Base-by-base conservation (phyloP, 23 red algal genomes). In the Cyanidioschyzon merolae region DNA sequence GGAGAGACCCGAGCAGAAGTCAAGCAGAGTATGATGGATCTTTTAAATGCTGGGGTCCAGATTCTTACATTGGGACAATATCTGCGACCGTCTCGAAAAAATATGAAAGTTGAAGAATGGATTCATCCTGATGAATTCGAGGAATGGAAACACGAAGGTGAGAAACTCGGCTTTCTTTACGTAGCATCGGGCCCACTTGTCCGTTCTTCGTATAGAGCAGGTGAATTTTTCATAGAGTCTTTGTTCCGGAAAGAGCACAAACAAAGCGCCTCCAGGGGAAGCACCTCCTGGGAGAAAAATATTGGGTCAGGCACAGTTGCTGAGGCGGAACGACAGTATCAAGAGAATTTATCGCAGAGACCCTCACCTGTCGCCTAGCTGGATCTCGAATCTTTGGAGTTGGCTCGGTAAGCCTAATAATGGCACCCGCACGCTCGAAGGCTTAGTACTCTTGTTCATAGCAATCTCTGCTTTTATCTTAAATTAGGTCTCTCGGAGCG, bases 71-170 rank as follows among this genome's bases (percentile, higher is more conserved):
- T 96, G 1, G 92, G 92, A 0, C 92, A 96, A 79, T 96, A 96
- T 39, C 40, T 96, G 79, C 84, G 92, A 29, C 92, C 92, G 29
- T 82, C 88, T 1, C 87, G 88, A 16, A 74, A 74, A 38, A 87
- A 96, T 77, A 85, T 96, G 71, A 96, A 96, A 79, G 92, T 96
- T 15, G 92, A 96, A 58, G 82, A 96, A 41, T 96, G 92, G 92
- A 87, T 96, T 18, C 81, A 87, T 24, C 92, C 92, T 3, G 85
- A 87, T 38, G 92, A 96, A 76, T 96, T 96, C 74, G 87, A 90
- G 37, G 79, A 76, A 15, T 96, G 92, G 92, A 79, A 84, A 50
- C 68, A 29, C n/a, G 84, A 88, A n/a, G 92, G 79, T 30, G 84
- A 90, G 32, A 63, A 51, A 0, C 88, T 96, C 82, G 92, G 92